Percentiles rank a stretch among this genome's conserved stretches.
These are phyloP conservation scores for Citrullus colocynthis DNA, from an alignment of 306 rosid genomes.

Conservation along the genomic window DNA sequence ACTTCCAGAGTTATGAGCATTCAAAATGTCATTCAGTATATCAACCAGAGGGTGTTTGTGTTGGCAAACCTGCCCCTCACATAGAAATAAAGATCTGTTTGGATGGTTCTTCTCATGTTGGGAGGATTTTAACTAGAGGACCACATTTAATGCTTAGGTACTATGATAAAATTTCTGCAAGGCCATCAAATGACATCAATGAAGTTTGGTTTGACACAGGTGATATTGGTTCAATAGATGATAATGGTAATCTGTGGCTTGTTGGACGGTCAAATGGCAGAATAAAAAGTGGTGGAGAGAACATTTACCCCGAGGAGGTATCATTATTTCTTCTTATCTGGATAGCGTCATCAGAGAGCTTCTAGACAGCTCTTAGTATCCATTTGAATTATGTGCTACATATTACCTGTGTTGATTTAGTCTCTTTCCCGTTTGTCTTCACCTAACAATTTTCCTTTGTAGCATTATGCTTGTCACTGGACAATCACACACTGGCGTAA, in stretches of 20 bases:
- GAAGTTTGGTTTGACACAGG: slow-evolving; percentile 83
- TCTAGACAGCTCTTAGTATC: neutral
- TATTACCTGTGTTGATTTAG: neutral
- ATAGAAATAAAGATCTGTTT: slow-evolving; percentile 50
- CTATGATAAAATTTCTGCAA: slow-evolving; percentile 44
- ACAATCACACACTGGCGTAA: neutral
- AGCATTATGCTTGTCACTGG: neutral
- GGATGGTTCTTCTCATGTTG: slow-evolving; percentile 31
- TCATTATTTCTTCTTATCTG: neutral
- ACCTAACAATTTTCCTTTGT: neutral
- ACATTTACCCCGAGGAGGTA: slow-evolving; percentile 91
- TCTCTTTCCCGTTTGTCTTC: neutral
- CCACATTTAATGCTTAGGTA: slow-evolving; percentile 78
- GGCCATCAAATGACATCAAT: slow-evolving; percentile 14
- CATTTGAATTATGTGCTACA: neutral
- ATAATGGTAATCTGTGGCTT: slow-evolving; percentile 60
- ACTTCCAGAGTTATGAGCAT: slow-evolving; percentile 9
- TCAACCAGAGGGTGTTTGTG: slow-evolving; percentile 60
- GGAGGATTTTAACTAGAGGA: slow-evolving; percentile 87
- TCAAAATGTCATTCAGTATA: slow-evolving; percentile 16
- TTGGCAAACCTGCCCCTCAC: slow-evolving; percentile 94
- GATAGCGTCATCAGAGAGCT: neutral
- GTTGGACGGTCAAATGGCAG: slow-evolving; percentile 62
- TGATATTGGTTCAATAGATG: slow-evolving; percentile 67
- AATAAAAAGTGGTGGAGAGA: slow-evolving; percentile 93